A percentile compares a stretch with the other conserved stretches of the same genome.
Conservation (phyloP, 768 basidiomycete genomes). For the Amanita rimosa region DNA sequence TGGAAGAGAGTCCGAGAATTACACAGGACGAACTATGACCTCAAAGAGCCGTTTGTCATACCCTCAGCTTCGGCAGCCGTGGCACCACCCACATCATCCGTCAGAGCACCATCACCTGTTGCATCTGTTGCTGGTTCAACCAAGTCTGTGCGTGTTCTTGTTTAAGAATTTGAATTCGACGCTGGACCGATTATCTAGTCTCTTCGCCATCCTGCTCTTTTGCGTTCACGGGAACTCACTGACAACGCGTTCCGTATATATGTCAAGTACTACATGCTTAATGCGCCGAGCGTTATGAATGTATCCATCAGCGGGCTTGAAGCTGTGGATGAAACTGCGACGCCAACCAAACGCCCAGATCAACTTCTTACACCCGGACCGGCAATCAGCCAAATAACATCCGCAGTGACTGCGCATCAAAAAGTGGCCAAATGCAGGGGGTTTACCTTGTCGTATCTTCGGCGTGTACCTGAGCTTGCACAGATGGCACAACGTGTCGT, state of each 20-base stretch:
- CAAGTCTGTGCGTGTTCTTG: conserved; percentile 7
- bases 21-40: conserved; percentile 41
- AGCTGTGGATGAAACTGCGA: conserved; percentile 4
- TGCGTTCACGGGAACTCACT: conserved; percentile 58
- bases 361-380: background rate
- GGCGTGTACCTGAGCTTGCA: conserved; percentile 64
- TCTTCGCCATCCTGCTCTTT: conserved; percentile 57
- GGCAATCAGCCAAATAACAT: conserved; percentile 3
- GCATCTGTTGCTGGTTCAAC: conserved; percentile 9
- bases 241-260: conserved; percentile 66
- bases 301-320: conserved; percentile 11
- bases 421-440: conserved; percentile 21
- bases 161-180: background rate
- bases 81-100: conserved; percentile 6
- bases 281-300: conserved; percentile 21
- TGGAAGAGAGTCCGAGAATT: conserved; percentile 39
- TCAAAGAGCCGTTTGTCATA: conserved; percentile 38
- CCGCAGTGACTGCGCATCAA: conserved; percentile 13
- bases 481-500: conserved; percentile 57
- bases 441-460: conserved; percentile 64
- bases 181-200: background rate
- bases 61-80: conserved; percentile 15
- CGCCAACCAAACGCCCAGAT: conserved; percentile 13
- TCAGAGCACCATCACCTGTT: conserved; percentile 7
- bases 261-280: conserved; percentile 71